Percentiles rank a stretch among this genome's conserved stretches.
Evolutionary conservation across 768 basidiomycete species (phyloP).

Genomic region (Amanita phalloides): DNA sequence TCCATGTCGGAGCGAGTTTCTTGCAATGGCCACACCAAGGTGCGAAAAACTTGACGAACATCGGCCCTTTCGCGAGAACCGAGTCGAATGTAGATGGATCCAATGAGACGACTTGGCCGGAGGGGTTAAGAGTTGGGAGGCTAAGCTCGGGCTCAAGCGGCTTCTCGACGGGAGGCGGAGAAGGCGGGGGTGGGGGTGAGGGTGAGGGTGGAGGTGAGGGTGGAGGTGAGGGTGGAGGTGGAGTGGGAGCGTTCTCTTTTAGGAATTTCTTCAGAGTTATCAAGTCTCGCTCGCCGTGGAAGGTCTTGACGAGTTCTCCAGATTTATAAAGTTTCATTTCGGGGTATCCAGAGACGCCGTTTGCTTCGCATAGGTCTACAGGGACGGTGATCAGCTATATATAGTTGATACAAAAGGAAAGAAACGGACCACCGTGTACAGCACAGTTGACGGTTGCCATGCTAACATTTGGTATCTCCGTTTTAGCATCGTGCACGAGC

Average conservation of each 20-base stretch:
- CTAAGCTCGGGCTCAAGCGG: conserved; percentile 8
- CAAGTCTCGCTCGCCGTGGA: conserved; percentile 40
- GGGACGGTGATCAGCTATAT: background rate
- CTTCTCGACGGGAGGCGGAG: conserved; percentile 5
- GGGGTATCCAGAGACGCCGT: conserved; percentile 64
- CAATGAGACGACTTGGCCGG: conserved; percentile 27
- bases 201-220: conserved; percentile 8
- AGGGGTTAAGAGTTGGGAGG: conserved; percentile 19
- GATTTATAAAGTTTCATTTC: conserved; percentile 63
- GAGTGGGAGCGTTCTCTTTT: conserved; percentile 30
- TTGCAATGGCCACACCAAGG: conserved; percentile 99
- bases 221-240: conserved; percentile 2
- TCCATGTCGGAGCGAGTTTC: conserved; percentile 80
- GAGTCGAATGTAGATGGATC: conserved; percentile 25
- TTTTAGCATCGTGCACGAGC: conserved; percentile 42
- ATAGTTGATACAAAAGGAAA: too few relatives aligned
- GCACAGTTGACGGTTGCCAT: conserved; percentile 76
- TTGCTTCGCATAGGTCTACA: conserved; percentile 70
- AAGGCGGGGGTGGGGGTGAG: conserved; percentile 3
- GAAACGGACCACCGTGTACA: conserved; percentile 14
- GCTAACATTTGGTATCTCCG: conserved; percentile 39
- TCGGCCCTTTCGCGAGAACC: conserved; percentile 28
- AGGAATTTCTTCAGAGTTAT: conserved; percentile 41
- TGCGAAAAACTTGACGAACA: conserved; percentile 69
- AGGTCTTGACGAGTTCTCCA: conserved; percentile 50